These are phyloP conservation scores for Gossypium gossypioides DNA, from an alignment of 441 rosid genomes.

Conservation along the genomic window DNA sequence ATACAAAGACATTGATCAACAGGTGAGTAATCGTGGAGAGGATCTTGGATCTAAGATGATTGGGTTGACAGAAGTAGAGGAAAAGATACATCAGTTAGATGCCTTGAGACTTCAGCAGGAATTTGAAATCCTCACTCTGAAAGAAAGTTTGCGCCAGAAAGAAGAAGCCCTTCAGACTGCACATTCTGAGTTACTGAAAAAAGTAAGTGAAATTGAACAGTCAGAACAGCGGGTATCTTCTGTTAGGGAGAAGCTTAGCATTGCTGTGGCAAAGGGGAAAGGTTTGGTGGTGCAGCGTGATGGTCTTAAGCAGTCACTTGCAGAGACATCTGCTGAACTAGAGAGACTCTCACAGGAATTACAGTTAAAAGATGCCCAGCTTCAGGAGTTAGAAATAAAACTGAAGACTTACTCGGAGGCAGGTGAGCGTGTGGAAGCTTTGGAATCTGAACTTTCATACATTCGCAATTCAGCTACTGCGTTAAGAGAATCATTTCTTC, in stretches of 20 bases:
- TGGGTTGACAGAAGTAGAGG: conserved; percentile 46
- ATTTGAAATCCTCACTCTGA: conserved; percentile 48
- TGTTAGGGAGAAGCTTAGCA: conserved; percentile 89
- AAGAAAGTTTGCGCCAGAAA: conserved; percentile 42
- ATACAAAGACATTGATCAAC: conserved; percentile 36
- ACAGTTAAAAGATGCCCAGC: conserved; percentile 59
- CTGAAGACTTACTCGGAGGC: conserved; percentile 77
- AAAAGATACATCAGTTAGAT: conserved; percentile 35
- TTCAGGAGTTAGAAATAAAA: conserved; percentile 70
- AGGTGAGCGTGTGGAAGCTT: conserved; percentile 89
- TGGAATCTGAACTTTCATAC: conserved; percentile 96
- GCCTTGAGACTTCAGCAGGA: conserved; percentile 55
- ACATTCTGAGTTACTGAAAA: conserved; percentile 51
- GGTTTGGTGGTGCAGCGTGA: conserved; percentile 88
- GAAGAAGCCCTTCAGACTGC: conserved; percentile 48
- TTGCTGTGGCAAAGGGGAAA: conserved; percentile 97
- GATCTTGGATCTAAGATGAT: conserved; percentile 42
- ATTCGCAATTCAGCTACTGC: conserved; percentile 98
- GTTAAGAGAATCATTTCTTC: conserved; percentile 93
- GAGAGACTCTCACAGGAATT: conserved; percentile 75
- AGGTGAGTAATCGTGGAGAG: conserved; percentile 31
- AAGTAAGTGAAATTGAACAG: conserved; percentile 62
- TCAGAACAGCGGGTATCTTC: conserved; percentile 86
- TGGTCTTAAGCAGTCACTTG: conserved; percentile 64
- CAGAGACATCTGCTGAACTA: conserved; percentile 67